phyloP scores from a whole-genome alignment of 2,329 filamentous ascomycete genomes.

The Orbilia brochopaga region DNA sequence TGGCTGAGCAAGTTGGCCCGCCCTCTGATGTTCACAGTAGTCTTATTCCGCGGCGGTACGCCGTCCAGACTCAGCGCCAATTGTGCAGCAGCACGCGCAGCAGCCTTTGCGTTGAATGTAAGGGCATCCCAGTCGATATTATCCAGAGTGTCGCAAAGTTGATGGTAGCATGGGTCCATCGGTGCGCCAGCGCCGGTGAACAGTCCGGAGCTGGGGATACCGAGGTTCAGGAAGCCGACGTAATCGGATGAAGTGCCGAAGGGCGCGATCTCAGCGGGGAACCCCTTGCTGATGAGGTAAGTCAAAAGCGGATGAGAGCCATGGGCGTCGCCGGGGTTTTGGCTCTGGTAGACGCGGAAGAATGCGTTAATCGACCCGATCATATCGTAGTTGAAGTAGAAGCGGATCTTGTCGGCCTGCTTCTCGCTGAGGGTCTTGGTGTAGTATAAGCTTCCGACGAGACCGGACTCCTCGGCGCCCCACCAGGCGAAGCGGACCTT shows the following conservation, averaged over 20 bases:
- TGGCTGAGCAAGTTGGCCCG: constrained; percentile 26
- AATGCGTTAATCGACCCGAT: constrained; percentile 62
- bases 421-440: constrained; percentile 60
- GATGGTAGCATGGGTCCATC: constrained; percentile 66
- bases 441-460: constrained; percentile 67
- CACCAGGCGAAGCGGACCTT: constrained; percentile 68
- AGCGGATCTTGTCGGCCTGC: constrained; percentile 68
- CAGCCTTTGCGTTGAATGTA: constrained; percentile 64
- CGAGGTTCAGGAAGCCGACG: constrained; percentile 64
- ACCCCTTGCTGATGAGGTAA: constrained; percentile 65
- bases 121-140: constrained; percentile 65
- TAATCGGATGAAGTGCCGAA: constrained; percentile 63
- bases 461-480: constrained; percentile 69
- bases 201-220: constrained; percentile 66
- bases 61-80: constrained; percentile 70
- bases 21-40: constrained; percentile 31
- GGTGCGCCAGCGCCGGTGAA: constrained; percentile 66
- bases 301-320: constrained; percentile 60
- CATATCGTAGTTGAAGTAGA: constrained; percentile 75
- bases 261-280: constrained; percentile 56
- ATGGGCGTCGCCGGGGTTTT: constrained; percentile 57
- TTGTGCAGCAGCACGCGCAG: constrained; percentile 73
- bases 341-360: constrained; percentile 58
- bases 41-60: constrained; percentile 52
- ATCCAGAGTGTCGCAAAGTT: constrained; percentile 62